These are phyloP conservation scores for Candida tammaniensis DNA, from an alignment of 805 yeast species.

Conservation along the genomic window DNA sequence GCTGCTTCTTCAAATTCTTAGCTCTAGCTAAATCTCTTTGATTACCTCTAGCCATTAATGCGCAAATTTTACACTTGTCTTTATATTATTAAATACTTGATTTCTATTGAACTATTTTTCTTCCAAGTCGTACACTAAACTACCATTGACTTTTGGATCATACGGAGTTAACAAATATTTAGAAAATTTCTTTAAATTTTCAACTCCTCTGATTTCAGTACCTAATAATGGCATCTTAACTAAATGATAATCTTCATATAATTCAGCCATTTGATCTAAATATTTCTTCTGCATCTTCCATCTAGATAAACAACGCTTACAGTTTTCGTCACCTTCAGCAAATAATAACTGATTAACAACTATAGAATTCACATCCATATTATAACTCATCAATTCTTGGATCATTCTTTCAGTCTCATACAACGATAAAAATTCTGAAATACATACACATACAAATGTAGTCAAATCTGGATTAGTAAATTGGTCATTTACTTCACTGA, in stretches of 20 bases:
- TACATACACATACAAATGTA: slow-evolving; percentile 94
- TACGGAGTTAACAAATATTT: slow-evolving; percentile 76
- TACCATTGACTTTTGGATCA: slow-evolving; percentile 60
- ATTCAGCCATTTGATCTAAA: slow-evolving; percentile 90
- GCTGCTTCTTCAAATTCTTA: slow-evolving; percentile 79
- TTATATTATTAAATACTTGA: too few species aligned
- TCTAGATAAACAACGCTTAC: slow-evolving; percentile 89
- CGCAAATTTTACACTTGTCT: too few species aligned
- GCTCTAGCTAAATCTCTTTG: slow-evolving; percentile 94
- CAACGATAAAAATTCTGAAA: slow-evolving; percentile 91
- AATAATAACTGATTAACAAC: slow-evolving; percentile 91
- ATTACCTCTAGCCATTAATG: slow-evolving; percentile 98
- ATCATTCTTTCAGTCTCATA: slow-evolving; percentile 98
- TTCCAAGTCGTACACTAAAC: slow-evolving; percentile 52
- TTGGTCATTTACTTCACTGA: slow-evolving; percentile 86
- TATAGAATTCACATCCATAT: slow-evolving; percentile 95
- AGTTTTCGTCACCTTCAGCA: slow-evolving; percentile 73
- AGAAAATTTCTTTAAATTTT: slow-evolving; percentile 80
- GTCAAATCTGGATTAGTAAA: slow-evolving; percentile 95
- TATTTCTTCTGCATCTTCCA: slow-evolving; percentile 96
- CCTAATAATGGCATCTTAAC: slow-evolving; percentile 95
- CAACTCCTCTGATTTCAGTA: slow-evolving; percentile 90
- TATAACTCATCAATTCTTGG: slow-evolving; percentile 90
- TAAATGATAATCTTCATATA: slow-evolving; percentile 95
- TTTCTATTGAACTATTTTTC: slow-evolving; percentile 32